Evolutionary conservation across 75 land plant species (phyloP).

Genomic region (Picea glauca): DNA sequence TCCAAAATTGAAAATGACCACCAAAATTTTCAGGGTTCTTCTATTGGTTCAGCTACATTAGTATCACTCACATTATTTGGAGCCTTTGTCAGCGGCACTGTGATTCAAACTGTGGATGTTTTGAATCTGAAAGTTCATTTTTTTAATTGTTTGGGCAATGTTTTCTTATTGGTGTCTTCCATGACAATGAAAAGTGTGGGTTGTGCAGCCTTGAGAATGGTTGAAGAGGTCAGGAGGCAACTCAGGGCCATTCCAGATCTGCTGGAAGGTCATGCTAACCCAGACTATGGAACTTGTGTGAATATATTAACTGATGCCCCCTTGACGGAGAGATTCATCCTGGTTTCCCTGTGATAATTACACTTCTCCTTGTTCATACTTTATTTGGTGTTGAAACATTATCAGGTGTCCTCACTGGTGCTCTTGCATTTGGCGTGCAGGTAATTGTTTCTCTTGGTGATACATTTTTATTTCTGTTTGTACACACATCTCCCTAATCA

Average conservation of each 20-base stretch:
- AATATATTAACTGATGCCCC: constrained; percentile 78
- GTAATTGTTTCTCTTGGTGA: constrained; percentile 21
- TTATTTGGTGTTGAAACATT: constrained; percentile 74
- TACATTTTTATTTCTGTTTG: too few relatives aligned
- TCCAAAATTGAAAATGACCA: too few relatives aligned
- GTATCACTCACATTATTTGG: constrained; percentile 79
- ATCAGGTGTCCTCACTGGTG: constrained; percentile 61
- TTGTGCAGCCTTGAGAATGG: constrained; percentile 34
- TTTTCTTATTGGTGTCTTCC: constrained; percentile 34
- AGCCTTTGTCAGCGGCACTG: constrained; percentile 20
- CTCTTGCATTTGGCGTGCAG: constrained; percentile 76
- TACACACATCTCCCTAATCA: too few relatives aligned
- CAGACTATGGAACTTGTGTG: constrained; percentile 75
- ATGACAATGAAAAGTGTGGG: constrained; percentile 36
- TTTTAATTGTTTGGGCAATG: constrained; percentile 29
- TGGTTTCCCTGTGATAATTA: constrained; percentile 78
- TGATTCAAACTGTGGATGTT: constrained; percentile 21
- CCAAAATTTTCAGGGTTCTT: constrained; percentile 43
- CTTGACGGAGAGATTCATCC: constrained; percentile 78
- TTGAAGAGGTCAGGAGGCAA: constrained; percentile 81
- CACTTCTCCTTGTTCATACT: constrained; percentile 68
- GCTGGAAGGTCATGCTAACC: constrained; percentile 67
- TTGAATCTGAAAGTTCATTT: constrained; percentile 24
- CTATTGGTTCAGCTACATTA: constrained; percentile 76
- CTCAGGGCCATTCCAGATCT: constrained; percentile 67